Evolutionary conservation across 139 green algal genomes (phyloP), one percentile per base, ranked within the genome.

Genomic region (Chlorella sp.): DNA sequence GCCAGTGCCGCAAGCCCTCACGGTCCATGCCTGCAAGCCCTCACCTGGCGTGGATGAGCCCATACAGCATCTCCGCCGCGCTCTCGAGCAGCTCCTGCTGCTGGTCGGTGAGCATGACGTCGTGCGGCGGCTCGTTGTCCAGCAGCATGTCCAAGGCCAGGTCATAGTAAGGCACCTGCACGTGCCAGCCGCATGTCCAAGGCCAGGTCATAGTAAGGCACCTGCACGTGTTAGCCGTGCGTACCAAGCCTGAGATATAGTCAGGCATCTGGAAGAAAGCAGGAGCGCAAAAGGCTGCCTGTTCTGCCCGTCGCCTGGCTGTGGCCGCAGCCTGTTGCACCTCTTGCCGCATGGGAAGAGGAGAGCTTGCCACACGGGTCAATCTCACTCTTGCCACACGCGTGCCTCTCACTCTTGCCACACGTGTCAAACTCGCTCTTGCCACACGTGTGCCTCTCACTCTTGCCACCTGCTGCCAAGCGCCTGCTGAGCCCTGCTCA

Each of bases 181-280:
- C n/a, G n/a, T n/a, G n/a, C 94, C 30, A 98, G 76, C 32, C 98
- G 97, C 60, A 98, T 83, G 76, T 98, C 94, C 27, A 99, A 81
- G 0, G 95, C 95, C 68, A 97, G 97, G 71, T 99, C 94, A 69
- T 98, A 99, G 77, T 98, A 98, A 14, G 94, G 95, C 60, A 99
- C 94, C 82, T 91, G 80, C 36, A n/a, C n/a, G n/a, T n/a, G n/a
- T 93, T 29, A 98, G 76, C 32, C 98, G 97, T 51, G 97, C 82
- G 76, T 98, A 93, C n/a, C 27, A 99, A 81, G 0, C 94, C 95
- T 69, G 97, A 97, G 71, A 98, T 93, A 69, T 98, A 99, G 77
- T 98, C 98, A 14, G 94, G 95, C 60, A 99, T 93, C 82, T 91
- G 80, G n/a, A n/a, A n/a, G n/a, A n/a, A n/a, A n/a, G n/a, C n/a